phyloP scores from a whole-genome alignment of 495 filamentous ascomycete genomes.

The Penicillium macrosclerotiorum region DNA sequence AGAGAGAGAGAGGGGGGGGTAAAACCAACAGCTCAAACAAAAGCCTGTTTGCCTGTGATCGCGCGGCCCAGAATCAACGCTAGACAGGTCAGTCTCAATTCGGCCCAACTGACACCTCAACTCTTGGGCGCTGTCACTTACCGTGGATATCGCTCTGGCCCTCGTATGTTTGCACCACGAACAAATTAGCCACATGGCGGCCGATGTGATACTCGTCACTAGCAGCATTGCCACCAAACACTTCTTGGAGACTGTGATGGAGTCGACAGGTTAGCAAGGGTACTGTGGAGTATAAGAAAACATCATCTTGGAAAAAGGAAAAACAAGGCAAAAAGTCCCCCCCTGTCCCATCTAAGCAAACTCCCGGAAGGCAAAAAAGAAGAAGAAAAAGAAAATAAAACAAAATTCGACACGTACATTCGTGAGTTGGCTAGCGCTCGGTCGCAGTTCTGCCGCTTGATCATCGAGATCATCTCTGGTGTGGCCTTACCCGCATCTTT shows the following conservation, averaged over 20 bases:
- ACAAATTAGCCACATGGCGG: slow-evolving; percentile 92
- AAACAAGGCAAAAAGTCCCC: neutral
- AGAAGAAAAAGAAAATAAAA: slow-evolving; percentile 1
- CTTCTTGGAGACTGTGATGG: slow-evolving; percentile 76
- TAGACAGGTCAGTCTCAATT: slow-evolving; percentile 26
- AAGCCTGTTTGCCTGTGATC: slow-evolving; percentile 69
- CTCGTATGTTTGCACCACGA: slow-evolving; percentile 97
- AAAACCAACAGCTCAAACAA: slow-evolving; percentile 54
- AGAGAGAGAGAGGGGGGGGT: too few relatives aligned
- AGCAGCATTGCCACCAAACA: slow-evolving; percentile 95
- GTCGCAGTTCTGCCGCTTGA: slow-evolving; percentile 98
- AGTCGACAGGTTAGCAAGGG: too few relatives aligned
- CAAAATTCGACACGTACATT: slow-evolving; percentile 54
- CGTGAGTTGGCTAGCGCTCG: slow-evolving; percentile 77
- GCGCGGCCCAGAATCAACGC: slow-evolving; percentile 67
- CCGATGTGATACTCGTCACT: slow-evolving; percentile 96
- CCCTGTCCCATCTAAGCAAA: too few relatives aligned
- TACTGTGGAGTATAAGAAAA: too few relatives aligned
- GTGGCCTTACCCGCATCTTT: slow-evolving; percentile 86
- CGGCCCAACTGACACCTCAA: neutral
- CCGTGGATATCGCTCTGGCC: slow-evolving; percentile 95
- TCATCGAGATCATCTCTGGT: slow-evolving; percentile 98
- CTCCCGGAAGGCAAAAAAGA: neutral
- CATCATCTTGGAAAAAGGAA: too few relatives aligned
- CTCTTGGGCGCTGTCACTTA: slow-evolving; percentile 45